These are phyloP conservation scores for Amanita muscaria DNA, from an alignment of 768 basidiomycete genomes.

Conservation along the genomic window DNA sequence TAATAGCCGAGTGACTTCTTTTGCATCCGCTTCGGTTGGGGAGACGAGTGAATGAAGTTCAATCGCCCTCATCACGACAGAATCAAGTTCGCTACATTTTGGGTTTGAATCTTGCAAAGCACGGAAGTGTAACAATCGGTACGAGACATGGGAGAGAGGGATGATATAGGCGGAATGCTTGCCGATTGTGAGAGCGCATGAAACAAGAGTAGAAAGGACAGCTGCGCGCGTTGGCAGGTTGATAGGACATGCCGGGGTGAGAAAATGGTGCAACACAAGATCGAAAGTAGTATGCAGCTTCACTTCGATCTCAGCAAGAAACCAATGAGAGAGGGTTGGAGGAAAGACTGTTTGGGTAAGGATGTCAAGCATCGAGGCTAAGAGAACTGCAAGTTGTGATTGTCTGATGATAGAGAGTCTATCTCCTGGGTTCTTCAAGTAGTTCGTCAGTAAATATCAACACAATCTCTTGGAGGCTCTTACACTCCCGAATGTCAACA, in stretches of 20 bases:
- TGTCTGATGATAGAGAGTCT: constrained; percentile 29
- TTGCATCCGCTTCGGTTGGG: not conserved
- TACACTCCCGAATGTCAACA: not conserved
- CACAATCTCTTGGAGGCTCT: not conserved
- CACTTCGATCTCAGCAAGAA: constrained; percentile 40
- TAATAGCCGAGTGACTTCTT: constrained; percentile 2
- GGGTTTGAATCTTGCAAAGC: not conserved
- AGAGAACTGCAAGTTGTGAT: constrained; percentile 36
- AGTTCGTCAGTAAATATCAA: constrained; percentile 5
- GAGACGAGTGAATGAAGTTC: not conserved
- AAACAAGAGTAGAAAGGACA: not conserved
- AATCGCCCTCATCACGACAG: constrained; percentile 1
- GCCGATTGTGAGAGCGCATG: not conserved
- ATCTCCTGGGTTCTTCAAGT: constrained; percentile 25
- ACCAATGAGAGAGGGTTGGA: constrained; percentile 36
- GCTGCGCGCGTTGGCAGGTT: not conserved
- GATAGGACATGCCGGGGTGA: constrained; percentile 27
- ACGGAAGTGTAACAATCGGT: constrained; percentile 1
- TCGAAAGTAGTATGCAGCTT: constrained; percentile 33
- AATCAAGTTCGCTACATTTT: not conserved
- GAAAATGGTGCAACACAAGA: constrained; percentile 19
- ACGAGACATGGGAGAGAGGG: not conserved
- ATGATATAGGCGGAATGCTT: not conserved
- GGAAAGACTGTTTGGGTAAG: constrained; percentile 33
- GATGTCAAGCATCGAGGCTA: constrained; percentile 37